Evolutionary conservation across 345 rosid genomes (phyloP).

Genomic region (Eucalyptus melliodora): DNA sequence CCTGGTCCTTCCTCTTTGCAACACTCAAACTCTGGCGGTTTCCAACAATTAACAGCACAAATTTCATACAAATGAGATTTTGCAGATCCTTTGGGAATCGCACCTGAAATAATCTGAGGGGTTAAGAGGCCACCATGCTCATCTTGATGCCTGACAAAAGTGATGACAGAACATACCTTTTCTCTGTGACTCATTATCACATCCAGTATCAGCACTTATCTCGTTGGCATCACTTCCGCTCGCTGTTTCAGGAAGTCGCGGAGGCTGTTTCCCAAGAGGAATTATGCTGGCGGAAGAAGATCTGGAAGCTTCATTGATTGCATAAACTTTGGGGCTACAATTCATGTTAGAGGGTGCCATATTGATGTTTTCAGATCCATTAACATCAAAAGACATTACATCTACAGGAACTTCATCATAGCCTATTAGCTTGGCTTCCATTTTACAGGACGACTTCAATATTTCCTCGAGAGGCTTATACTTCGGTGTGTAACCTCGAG

Average conservation of each 20-base stretch:
- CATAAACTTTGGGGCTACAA: neutral
- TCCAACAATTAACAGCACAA: conserved; percentile 65
- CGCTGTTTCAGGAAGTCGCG: neutral
- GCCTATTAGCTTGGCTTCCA: conserved; percentile 70
- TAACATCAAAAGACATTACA: conserved; percentile 9
- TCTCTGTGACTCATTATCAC: neutral
- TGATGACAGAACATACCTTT: neutral
- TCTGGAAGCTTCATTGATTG: neutral
- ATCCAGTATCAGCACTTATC: neutral
- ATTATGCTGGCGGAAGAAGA: neutral
- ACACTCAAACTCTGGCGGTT: conserved; percentile 56
- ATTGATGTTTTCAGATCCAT: conserved; percentile 8
- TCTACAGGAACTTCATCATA: conserved; percentile 58
- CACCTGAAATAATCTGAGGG: conserved; percentile 10
- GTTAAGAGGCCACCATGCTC: neutral
- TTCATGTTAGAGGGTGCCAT: conserved; percentile 1
- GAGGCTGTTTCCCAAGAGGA: conserved; percentile 1
- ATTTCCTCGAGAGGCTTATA: conserved; percentile 41
- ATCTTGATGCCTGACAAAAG: neutral
- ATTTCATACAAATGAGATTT: conserved; percentile 49
- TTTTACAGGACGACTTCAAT: conserved; percentile 31
- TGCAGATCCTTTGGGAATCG: conserved; percentile 22
- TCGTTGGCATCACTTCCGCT: neutral
- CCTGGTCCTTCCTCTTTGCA: conserved; percentile 64
- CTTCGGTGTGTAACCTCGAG: conserved; percentile 30